Evolutionary conservation across 1,284 basidiomycete genomes (phyloP).

Genomic region (Malassezia sp.): DNA sequence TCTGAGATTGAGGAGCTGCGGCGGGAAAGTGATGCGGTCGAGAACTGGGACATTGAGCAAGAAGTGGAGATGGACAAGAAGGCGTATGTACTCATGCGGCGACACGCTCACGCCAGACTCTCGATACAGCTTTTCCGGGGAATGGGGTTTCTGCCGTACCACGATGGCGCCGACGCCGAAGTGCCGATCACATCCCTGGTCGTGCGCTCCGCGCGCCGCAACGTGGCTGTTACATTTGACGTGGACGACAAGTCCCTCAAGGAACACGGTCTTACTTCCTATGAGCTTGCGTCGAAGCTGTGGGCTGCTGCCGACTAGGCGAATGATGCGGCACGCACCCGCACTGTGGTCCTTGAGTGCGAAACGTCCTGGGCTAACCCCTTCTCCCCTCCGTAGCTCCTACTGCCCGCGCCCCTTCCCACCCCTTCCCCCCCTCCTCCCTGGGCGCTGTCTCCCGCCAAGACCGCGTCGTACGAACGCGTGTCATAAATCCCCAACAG

Average conservation of each 20-base stretch:
- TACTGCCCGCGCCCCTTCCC: too few relatives aligned
- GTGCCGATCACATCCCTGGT: slow-evolving; percentile 20
- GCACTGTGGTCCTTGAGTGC: too few relatives aligned
- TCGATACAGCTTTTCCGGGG: slow-evolving; percentile 27
- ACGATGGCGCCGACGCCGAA: slow-evolving; percentile 6
- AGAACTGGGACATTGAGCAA: slow-evolving; percentile 29
- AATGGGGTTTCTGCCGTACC: slow-evolving; percentile 28
- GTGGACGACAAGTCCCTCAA: slow-evolving; percentile 17
- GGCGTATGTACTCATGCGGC: slow-evolving; percentile 21
- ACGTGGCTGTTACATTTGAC: slow-evolving; percentile 30
- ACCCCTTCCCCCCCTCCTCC: too few relatives aligned
- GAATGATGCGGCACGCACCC: neutral
- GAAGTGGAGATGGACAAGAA: slow-evolving; percentile 27
- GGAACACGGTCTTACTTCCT: slow-evolving; percentile 16
- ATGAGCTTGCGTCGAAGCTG: slow-evolving; percentile 24
- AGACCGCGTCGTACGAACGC: too few relatives aligned
- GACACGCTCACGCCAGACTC: slow-evolving; percentile 3
- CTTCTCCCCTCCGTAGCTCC: too few relatives aligned
- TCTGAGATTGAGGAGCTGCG: slow-evolving; percentile 24
- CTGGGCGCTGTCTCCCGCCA: too few relatives aligned
- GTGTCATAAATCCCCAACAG: too few relatives aligned
- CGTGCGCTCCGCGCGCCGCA: slow-evolving; percentile 25
- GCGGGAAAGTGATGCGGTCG: slow-evolving; percentile 18
- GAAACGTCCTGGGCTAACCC: too few relatives aligned
- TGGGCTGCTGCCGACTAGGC: slow-evolving; percentile 30